phyloP scores from a whole-genome alignment of 768 basidiomycete genomes.

The Mycena floridula region DNA sequence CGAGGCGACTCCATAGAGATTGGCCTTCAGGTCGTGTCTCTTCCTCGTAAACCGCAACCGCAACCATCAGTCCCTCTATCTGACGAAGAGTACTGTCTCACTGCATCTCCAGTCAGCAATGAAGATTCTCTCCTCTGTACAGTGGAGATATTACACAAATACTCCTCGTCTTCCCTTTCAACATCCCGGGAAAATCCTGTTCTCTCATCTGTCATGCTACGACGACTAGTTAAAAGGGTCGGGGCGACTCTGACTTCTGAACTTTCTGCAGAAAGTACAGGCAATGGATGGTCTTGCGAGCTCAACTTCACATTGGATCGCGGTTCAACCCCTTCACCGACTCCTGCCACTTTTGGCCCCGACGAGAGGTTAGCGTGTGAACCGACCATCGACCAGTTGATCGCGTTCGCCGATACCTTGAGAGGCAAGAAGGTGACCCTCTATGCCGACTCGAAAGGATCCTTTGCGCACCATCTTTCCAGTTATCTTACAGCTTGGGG shows the following conservation, averaged over 20 bases:
- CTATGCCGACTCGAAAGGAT: slow-evolving; percentile 80
- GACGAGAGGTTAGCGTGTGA: slow-evolving; percentile 58
- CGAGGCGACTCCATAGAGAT: slow-evolving; percentile 81
- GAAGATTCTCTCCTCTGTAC: slow-evolving; percentile 34
- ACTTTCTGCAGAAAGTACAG: slow-evolving; percentile 35
- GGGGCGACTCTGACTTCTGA: slow-evolving; percentile 41
- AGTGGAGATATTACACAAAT: slow-evolving; percentile 47
- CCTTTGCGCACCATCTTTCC: slow-evolving; percentile 89
- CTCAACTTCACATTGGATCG: slow-evolving; percentile 59
- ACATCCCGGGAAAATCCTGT: slow-evolving; percentile 35
- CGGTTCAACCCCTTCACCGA: slow-evolving; percentile 41
- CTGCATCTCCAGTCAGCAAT: slow-evolving; percentile 17
- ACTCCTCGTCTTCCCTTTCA: slow-evolving; percentile 21
- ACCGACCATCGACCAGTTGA: slow-evolving; percentile 75
- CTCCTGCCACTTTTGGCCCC: slow-evolving; percentile 29
- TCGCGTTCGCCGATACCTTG: slow-evolving; percentile 73
- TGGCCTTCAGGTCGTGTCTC: slow-evolving; percentile 56
- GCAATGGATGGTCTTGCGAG: slow-evolving; percentile 55
- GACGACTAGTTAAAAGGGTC: slow-evolving; percentile 54
- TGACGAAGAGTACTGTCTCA: slow-evolving; percentile 15
- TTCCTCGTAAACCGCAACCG: slow-evolving; percentile 11
- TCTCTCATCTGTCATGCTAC: slow-evolving; percentile 47
- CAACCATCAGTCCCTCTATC: slow-evolving; percentile 25
- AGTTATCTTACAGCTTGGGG: slow-evolving; percentile 94
- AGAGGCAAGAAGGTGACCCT: slow-evolving; percentile 79